Base-by-base conservation (phyloP, 768 basidiomycete genomes). In the Tubosaeta sp. region DNA sequence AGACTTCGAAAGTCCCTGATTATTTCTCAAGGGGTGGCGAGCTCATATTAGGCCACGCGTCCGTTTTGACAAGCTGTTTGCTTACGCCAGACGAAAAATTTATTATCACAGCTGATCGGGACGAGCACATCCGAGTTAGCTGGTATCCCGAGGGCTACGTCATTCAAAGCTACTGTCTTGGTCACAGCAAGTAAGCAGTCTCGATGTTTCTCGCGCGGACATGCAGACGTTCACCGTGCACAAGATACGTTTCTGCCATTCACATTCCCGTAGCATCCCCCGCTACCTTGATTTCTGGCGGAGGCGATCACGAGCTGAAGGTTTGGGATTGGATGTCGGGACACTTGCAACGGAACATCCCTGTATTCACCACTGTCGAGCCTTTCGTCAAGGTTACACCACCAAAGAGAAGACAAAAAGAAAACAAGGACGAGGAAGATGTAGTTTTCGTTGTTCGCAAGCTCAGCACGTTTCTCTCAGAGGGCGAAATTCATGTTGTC, bases 71-170 rank as follows among this genome's bases (percentile, higher is more conserved):
- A 11, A 69, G 77, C 1, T 85, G 88, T 66, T 60, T 86, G 39
- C 78, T 95, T 48, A 79, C 84, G 0, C 64, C 68, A 0, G 84
- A 90, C 61, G 82, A 85, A 58, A 77, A 76, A 46, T 84, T 77
- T 62, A 84, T 99, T 60, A 78, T 97, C 56, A 92, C 93, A 0
- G 87, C 91, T 0, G 96, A 98, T 63, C 73, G 96, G 40, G 96
- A 99, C 62, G 96, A 98, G 65, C 96, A 98, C 63, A 87, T 99
- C 45, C 78, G 96, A 48, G 79, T 95, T 14, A 94, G 90, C 61
- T 82, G 89, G 81, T 98, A 79, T 62, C 96, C 96, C 0, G 75
- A 87, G 48, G 90, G 93, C 16, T 88, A 86, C 58, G 79, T 79
- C 39, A 88, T 97, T 54, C 92, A 97, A 66, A 82, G 78, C 55